A percentile compares a stretch with the other conserved stretches of the same genome.
These are phyloP conservation scores for Discostella stelligeroides DNA, from an alignment of 108 stramenopile genomes.

Conservation along the genomic window DNA sequence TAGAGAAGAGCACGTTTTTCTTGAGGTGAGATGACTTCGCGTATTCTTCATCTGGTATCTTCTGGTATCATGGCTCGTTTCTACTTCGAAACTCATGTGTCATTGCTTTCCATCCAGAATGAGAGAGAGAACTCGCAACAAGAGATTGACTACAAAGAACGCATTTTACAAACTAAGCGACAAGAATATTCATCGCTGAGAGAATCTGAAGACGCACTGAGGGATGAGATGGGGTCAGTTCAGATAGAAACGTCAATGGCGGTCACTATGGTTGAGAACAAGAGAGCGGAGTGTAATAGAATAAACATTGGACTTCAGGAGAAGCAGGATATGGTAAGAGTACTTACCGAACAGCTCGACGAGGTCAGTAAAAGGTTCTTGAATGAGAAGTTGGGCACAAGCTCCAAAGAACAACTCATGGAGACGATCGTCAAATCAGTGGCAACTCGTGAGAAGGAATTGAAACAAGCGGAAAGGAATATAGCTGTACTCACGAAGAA, in stretches of 20 bases:
- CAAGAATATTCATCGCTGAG: constrained; percentile 53
- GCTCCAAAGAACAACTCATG: constrained; percentile 53
- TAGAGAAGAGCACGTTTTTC: constrained; percentile 39
- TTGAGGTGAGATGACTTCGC: constrained; percentile 24
- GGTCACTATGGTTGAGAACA: constrained; percentile 48
- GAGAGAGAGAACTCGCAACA: constrained; percentile 62
- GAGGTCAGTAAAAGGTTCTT: constrained; percentile 47
- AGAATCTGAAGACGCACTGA: constrained; percentile 48
- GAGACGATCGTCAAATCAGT: constrained; percentile 61
- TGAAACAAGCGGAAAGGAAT: constrained; percentile 50
- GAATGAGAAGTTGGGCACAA: constrained; percentile 50
- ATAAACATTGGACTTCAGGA: constrained; percentile 45
- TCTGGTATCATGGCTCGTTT: background rate
- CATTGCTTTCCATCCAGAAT: constrained; percentile 13
- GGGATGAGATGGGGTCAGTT: constrained; percentile 71
- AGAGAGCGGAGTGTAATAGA: constrained; percentile 42
- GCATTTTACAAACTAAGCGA: constrained; percentile 59
- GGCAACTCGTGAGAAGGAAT: constrained; percentile 53
- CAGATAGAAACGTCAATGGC: constrained; percentile 64
- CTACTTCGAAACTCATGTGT: background rate
- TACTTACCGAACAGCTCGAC: constrained; percentile 19
- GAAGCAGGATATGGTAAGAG: constrained; percentile 17
- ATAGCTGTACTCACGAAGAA: constrained; percentile 56
- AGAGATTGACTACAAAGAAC: constrained; percentile 54
- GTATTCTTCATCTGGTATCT: background rate